Base-by-base conservation (phyloP, 2,329 filamentous ascomycete species). In the Geoglossum cookeanum region DNA sequence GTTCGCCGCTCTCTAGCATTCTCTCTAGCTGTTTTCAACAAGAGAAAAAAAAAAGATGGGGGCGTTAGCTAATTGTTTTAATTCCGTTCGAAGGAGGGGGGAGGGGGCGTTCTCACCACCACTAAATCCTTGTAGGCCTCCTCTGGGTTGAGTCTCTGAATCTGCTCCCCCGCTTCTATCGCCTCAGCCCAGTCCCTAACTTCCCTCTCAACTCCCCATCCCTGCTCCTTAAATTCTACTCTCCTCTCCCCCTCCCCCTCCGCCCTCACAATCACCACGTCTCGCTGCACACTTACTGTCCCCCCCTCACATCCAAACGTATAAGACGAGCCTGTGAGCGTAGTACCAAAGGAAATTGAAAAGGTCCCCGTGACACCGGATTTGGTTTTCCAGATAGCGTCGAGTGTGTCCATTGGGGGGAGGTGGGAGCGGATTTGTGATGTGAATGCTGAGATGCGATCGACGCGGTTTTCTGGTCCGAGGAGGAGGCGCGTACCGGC, bases 331-430 rank as follows among this genome's bases (percentile, higher is more conserved):
- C 74, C 73, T 1, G 65, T 70, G 56, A 75, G 74, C 1, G 71
- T 74, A 0, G 76, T 78, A 0, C 77, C 78, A 62, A 75, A 79
- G 0, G 72, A 75, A 1, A 78, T 64, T 2, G 68, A 70, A 8
- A 80, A 68, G 0, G 73, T 73, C 0, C 78, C 78, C 0, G 72
- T 71, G 1, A 71, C 68, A 2, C 77, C 77, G 48, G 70, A 71
- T 44, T 65, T 68, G 1, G 76, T 70, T 63, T 71, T 71, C 29
- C 74, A 63, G 0, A 72, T 72, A 1, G 77, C 76, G 62, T 80
- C 73, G 4, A 80, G 67, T 0, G 78, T 80, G 61, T 81, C 78
- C 1, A 79, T 68, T 0, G 78, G 78, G 0, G 75, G 72, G 0
- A 81, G 68, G 63, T 79, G 72, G 30, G 70, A 60, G 60, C 77